These are phyloP conservation scores for Dictyostelium purpureum DNA, from an alignment of 78 protist species.

Conservation along the genomic window DNA sequence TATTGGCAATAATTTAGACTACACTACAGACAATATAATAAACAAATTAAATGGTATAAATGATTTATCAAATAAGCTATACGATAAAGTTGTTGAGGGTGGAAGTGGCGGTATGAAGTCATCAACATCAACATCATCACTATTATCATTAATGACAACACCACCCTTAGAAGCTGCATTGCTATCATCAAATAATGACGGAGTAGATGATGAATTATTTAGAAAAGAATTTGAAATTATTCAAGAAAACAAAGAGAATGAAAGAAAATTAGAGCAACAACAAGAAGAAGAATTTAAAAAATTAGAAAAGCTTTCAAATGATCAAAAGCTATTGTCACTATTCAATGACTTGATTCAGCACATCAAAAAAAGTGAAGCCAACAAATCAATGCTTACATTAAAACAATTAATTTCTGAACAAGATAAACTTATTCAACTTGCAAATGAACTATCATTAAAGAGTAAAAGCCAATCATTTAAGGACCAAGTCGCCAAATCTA, in stretches of 20 bases:
- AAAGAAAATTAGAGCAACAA: background rate
- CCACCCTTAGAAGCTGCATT: background rate
- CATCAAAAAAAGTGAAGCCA: constrained; percentile 10
- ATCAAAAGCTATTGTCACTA: background rate
- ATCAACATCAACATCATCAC: no score
- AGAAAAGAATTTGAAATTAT: background rate
- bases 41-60: background rate
- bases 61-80: background rate
- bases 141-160: background rate
- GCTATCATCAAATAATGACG: background rate
- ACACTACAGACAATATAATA: background rate
- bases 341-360: constrained; percentile 19
- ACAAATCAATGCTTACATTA: constrained; percentile 19
- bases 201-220: background rate
- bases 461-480: constrained; percentile 12
- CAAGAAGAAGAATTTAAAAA: constrained; percentile 2
- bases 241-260: background rate
- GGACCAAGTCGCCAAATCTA: constrained; percentile 36
- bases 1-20: background rate
- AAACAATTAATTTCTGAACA: constrained; percentile 54
- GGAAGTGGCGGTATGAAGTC: background rate
- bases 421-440: constrained; percentile 14
- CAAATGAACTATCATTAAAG: background rate
- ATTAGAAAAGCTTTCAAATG: background rate
- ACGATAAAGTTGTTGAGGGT: background rate